Conservation (phyloP, 345 rosid species). For the Alliaria petiolata region DNA sequence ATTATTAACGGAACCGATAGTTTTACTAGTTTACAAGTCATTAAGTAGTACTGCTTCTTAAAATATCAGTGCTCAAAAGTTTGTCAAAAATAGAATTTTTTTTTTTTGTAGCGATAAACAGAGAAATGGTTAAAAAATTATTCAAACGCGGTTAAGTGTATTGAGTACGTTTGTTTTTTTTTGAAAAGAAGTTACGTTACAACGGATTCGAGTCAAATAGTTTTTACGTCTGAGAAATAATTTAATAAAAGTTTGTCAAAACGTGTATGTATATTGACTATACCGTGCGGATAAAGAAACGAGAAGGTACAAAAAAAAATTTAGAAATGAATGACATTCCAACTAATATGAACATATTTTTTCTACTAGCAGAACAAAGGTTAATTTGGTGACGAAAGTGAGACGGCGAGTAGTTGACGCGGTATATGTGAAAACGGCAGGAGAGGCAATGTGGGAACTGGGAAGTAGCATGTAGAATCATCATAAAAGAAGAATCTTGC, state of each 20-base stretch:
- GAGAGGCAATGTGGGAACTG: not conserved
- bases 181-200: no score
- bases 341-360: not conserved
- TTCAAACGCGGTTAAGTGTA: not conserved
- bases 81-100: no score
- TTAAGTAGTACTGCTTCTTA: not conserved
- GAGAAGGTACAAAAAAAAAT: not conserved
- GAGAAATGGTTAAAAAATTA: not conserved
- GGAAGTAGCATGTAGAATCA: not conserved
- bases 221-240: not conserved
- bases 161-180: no score
- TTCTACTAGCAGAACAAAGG: not conserved
- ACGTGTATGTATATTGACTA: not conserved
- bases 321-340: not conserved
- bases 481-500: constrained; percentile 13
- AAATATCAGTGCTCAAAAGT: not conserved
- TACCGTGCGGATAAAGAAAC: not conserved
- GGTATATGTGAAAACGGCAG: not conserved
- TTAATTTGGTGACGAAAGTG: no score
- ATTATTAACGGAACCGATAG: no score
- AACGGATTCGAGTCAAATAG: not conserved
- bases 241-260: not conserved
- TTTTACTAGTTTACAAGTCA: not conserved
- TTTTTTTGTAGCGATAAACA: not conserved
- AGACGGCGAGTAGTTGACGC: constrained; percentile 12